Evolutionary conservation across 768 basidiomycete species (phyloP).

Genomic region (Rickenella mellea): DNA sequence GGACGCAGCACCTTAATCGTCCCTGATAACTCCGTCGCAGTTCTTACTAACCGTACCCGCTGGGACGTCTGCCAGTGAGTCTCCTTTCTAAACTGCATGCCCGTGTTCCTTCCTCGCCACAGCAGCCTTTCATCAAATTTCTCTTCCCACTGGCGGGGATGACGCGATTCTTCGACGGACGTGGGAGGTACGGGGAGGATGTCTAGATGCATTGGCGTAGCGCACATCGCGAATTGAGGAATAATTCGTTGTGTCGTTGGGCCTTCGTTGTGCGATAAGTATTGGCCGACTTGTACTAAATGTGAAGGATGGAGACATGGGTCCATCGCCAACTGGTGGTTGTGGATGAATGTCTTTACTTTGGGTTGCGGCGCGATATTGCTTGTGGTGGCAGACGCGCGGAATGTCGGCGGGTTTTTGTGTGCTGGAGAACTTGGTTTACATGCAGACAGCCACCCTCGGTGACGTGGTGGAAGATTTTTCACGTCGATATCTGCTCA

Average conservation of each 20-base stretch:
- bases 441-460: constrained; percentile 17
- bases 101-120: constrained; percentile 73
- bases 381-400: constrained; percentile 19
- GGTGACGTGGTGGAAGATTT: constrained; percentile 24
- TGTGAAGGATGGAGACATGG: constrained; percentile 35
- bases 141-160: constrained; percentile 44
- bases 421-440: constrained; percentile 16
- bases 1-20: constrained; percentile 30
- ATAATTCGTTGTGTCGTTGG: constrained; percentile 32
- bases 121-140: constrained; percentile 52
- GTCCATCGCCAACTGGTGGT: constrained; percentile 39
- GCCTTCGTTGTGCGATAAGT: constrained; percentile 36
- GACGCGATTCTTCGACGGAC: constrained; percentile 30
- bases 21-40: constrained; percentile 30
- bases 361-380: constrained; percentile 8
- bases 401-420: constrained; percentile 22
- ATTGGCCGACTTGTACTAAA: constrained; percentile 38
- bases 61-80: constrained; percentile 44
- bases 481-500: constrained; percentile 18
- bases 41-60: constrained; percentile 35
- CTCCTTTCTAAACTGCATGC: constrained; percentile 33
- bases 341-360: constrained; percentile 37
- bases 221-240: constrained; percentile 45
- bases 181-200: constrained; percentile 47
- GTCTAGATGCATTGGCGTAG: constrained; percentile 43